phyloP scores from a whole-genome alignment of 2,329 filamentous ascomycete species.

The Beauveria caledonica region DNA sequence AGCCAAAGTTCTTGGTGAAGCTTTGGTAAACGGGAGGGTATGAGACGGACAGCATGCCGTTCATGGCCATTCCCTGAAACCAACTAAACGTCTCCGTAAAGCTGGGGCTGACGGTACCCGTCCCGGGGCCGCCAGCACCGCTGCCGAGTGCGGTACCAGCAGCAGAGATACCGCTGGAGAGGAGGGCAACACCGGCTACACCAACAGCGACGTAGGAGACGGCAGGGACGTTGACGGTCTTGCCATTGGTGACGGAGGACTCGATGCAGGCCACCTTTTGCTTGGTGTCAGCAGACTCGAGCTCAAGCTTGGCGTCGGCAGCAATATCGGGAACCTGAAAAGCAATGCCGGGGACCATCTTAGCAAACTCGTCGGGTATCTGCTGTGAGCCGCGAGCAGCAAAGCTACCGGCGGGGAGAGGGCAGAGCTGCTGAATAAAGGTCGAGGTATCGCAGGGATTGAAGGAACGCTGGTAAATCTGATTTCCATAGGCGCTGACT shows the following conservation, averaged over 20 bases:
- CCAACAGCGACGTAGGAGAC: slow-evolving; percentile 80
- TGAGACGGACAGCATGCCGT: slow-evolving; percentile 88
- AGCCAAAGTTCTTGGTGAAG: slow-evolving; percentile 89
- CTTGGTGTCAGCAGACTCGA: slow-evolving; percentile 53
- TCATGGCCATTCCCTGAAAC: slow-evolving; percentile 92
- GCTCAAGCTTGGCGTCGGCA: slow-evolving; percentile 70
- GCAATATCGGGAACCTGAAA: slow-evolving; percentile 88
- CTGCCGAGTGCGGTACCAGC: slow-evolving; percentile 51
- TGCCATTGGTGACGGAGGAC: slow-evolving; percentile 78
- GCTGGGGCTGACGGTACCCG: slow-evolving; percentile 64
- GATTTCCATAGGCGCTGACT: slow-evolving; percentile 75
- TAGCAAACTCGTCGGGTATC: slow-evolving; percentile 64
- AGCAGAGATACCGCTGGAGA: slow-evolving; percentile 65
- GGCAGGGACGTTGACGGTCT: slow-evolving; percentile 64
- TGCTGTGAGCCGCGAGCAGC: slow-evolving; percentile 61
- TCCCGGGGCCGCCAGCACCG: slow-evolving; percentile 48
- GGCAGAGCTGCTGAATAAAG: slow-evolving; percentile 69
- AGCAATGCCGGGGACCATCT: slow-evolving; percentile 76
- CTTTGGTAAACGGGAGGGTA: slow-evolving; percentile 82
- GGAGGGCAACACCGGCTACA: slow-evolving; percentile 74
- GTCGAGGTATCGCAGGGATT: slow-evolving; percentile 68
- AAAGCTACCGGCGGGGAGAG: slow-evolving; percentile 71
- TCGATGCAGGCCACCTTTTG: slow-evolving; percentile 71
- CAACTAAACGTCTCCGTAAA: slow-evolving; percentile 80
- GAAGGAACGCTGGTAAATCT: slow-evolving; percentile 72